phyloP scores from a whole-genome alignment of 345 rosid genomes.

The Psidium friedrichsthalianum region DNA sequence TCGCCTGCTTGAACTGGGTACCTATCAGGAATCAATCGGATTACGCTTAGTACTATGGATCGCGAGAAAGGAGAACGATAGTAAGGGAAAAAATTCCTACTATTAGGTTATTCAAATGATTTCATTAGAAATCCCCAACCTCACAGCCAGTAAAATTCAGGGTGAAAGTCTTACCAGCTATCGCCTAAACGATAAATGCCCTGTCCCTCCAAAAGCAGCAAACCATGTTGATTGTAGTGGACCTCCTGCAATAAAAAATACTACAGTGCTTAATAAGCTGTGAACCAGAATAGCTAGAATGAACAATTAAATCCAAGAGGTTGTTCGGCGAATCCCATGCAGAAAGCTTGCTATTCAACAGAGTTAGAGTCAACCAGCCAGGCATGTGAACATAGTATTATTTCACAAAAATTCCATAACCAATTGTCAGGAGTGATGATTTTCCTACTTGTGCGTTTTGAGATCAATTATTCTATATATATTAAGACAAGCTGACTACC shows the following conservation, averaged over 20 bases:
- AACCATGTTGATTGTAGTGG: slow-evolving; percentile 91
- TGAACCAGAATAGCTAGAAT: not conserved
- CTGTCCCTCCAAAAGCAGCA: slow-evolving; percentile 87
- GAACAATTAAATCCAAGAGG: not conserved
- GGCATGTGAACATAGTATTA: not conserved
- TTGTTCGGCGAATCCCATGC: not conserved
- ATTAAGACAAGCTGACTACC: not conserved
- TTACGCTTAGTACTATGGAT: not conserved
- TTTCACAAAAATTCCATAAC: not conserved
- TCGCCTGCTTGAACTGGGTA: slow-evolving; percentile 93
- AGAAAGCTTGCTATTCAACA: not conserved
- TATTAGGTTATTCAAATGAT: not conserved
- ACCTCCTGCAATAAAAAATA: slow-evolving; percentile 50
- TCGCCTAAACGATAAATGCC: slow-evolving; percentile 86
- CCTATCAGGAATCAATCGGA: slow-evolving; percentile 23
- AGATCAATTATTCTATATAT: not conserved
- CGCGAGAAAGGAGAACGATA: not conserved
- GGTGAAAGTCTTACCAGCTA: slow-evolving; percentile 45
- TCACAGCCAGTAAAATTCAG: not conserved
- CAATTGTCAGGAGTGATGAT: not conserved
- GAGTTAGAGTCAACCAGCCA: not conserved
- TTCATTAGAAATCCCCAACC: not conserved
- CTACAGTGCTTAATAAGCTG: not conserved
- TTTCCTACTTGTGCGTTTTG: not conserved
- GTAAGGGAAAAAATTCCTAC: not conserved